A percentile compares a stretch with the other conserved stretches of the same genome.
Evolutionary conservation across 2,329 filamentous ascomycete species (phyloP).

Genomic region (Curvularia sp.): DNA sequence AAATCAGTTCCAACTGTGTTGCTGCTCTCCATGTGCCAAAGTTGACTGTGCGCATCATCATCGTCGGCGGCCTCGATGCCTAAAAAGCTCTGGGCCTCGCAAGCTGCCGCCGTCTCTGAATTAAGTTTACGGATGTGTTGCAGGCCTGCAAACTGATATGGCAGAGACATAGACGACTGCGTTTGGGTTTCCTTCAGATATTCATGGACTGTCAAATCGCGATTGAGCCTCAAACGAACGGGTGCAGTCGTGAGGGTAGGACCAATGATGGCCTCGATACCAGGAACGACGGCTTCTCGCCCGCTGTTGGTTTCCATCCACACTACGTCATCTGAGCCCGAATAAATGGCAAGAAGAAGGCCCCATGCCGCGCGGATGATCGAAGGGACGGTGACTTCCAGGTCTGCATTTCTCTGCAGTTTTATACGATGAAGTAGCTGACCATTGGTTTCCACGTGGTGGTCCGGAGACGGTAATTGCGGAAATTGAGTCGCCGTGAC

Average conservation of each 20-base stretch:
- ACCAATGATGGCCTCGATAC: constrained; percentile 52
- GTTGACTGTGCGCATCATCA: constrained; percentile 36
- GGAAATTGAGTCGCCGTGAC: constrained; percentile 42
- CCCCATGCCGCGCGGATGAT: constrained; percentile 57
- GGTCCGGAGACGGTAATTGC: constrained; percentile 41
- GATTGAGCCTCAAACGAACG: constrained; percentile 52
- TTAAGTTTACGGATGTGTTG: constrained; percentile 54
- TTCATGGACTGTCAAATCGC: constrained; percentile 31
- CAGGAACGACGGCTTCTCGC: constrained; percentile 45
- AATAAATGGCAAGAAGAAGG: constrained; percentile 55
- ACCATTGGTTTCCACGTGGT: constrained; percentile 42
- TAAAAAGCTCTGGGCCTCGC: constrained; percentile 58
- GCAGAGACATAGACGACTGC: constrained; percentile 37
- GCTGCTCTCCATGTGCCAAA: constrained; percentile 45
- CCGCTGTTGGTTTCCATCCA: constrained; percentile 56
- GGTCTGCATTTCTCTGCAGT: constrained; percentile 28
- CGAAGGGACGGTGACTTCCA: constrained; percentile 47
- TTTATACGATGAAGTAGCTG: constrained; percentile 32
- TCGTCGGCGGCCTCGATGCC: constrained; percentile 51
- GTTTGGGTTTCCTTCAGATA: constrained; percentile 42
- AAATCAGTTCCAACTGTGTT: constrained; percentile 47
- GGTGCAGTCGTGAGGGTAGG: constrained; percentile 54
- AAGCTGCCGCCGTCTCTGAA: constrained; percentile 53
- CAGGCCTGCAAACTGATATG: constrained; percentile 53
- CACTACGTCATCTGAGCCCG: constrained; percentile 56